Evolutionary conservation across 441 rosid genomes (phyloP).

Genomic region (Erodium moschatum): DNA sequence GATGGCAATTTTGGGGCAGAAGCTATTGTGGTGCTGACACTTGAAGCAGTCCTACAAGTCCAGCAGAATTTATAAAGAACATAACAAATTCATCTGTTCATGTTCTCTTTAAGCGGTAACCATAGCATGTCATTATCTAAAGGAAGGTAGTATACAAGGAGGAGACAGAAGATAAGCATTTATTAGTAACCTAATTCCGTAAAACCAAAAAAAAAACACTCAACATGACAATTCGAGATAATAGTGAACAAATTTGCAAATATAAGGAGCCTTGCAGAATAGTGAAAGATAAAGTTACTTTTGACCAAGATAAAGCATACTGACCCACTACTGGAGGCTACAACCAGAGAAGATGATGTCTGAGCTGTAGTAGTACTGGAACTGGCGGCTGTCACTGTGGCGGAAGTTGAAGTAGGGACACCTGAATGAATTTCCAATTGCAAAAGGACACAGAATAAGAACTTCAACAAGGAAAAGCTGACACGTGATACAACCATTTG

Average conservation of each 20-base stretch:
- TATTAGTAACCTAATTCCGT: neutral
- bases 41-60: constrained; percentile 44
- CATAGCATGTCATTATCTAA: constrained; percentile 2
- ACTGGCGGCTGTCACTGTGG: constrained; percentile 36
- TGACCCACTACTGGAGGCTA: constrained; percentile 68
- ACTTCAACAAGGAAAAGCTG: neutral
- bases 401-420: constrained; percentile 42
- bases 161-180: neutral
- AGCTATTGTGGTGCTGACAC: constrained; percentile 38
- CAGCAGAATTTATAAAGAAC: constrained; percentile 18
- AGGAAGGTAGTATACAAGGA: neutral
- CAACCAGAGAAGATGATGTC: constrained; percentile 43
- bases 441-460: constrained; percentile 5
- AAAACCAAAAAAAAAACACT: neutral
- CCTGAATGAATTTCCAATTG: constrained; percentile 31
- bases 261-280: neutral
- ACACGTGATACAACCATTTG: neutral
- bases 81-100: constrained; percentile 4
- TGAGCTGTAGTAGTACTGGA: constrained; percentile 38
- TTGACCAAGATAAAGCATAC: constrained; percentile 17
- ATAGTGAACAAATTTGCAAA: neutral
- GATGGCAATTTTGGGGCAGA: constrained; percentile 68
- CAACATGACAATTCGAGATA: neutral
- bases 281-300: neutral
- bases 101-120: neutral